A percentile compares a stretch with the other conserved stretches of the same genome.
Conservation (phyloP, 116 monocot species). For the Trichopus zeylanicus region DNA sequence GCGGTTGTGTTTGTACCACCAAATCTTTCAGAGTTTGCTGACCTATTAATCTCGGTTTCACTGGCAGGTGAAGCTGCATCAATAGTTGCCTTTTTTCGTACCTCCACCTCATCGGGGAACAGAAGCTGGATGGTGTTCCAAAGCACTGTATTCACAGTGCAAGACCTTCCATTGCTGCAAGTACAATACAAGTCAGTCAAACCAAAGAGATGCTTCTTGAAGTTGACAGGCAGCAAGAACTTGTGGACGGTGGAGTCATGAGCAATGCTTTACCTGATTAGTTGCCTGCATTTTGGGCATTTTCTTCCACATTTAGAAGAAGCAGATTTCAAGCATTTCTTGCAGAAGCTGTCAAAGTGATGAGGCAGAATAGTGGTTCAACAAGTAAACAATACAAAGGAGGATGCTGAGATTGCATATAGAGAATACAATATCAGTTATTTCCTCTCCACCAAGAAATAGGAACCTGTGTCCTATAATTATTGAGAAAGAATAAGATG, state of each 20-base stretch:
- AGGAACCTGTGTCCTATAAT: no score
- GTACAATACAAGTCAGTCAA: not conserved
- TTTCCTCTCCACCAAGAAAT: no score
- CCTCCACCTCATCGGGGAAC: slow-evolving; percentile 69
- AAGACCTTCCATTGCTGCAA: slow-evolving; percentile 72
- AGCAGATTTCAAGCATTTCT: slow-evolving; percentile 72
- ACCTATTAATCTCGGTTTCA: not conserved
- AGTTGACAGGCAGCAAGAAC: not conserved
- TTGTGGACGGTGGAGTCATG: not conserved
- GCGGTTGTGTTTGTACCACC: not conserved
- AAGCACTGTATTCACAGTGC: slow-evolving; percentile 80
- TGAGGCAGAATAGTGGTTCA: not conserved
- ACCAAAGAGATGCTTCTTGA: no score
- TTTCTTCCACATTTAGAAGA: slow-evolving; percentile 67
- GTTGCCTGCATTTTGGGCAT: slow-evolving; percentile 92
- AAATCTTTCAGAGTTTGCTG: not conserved
- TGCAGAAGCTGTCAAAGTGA: slow-evolving; percentile 62
- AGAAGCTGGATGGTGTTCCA: slow-evolving; percentile 97
- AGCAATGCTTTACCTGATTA: slow-evolving; percentile 44
- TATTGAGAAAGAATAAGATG: no score
- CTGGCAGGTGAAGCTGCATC: not conserved
- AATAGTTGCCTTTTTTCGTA: slow-evolving; percentile 37
- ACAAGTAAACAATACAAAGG: not conserved
- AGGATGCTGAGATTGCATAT: not conserved
- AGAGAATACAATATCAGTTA: no score